A percentile compares a stretch with the other conserved stretches of the same genome.
phyloP scores from a whole-genome alignment of 345 rosid genomes.

The Odontarrhena argentea region DNA sequence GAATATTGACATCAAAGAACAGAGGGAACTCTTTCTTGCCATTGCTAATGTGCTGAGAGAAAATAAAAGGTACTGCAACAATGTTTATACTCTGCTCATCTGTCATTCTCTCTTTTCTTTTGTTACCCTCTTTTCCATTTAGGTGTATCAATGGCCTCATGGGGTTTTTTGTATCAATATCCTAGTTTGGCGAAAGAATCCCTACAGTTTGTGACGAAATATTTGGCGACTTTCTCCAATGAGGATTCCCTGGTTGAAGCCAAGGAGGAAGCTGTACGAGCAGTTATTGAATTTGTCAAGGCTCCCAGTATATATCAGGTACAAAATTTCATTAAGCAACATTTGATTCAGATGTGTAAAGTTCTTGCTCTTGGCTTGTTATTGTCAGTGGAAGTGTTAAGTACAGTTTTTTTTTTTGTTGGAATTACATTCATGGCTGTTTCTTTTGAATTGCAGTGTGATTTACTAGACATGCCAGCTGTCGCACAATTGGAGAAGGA shows the following conservation, averaged over 20 bases:
- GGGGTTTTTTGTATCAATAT: constrained; percentile 8
- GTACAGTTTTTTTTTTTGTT: background rate
- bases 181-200: constrained; percentile 75
- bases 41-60: constrained; percentile 71
- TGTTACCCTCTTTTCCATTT: background rate
- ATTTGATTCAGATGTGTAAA: background rate
- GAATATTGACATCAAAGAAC: constrained; percentile 78
- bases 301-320: constrained; percentile 90
- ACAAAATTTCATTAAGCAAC: constrained; percentile 19
- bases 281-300: constrained; percentile 81
- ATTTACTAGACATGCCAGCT: constrained; percentile 81
- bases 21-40: constrained; percentile 77
- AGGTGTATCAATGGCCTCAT: background rate
- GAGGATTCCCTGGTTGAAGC: constrained; percentile 82
- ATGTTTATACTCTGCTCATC: background rate
- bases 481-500: constrained; percentile 73
- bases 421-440: background rate
- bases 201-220: constrained; percentile 73
- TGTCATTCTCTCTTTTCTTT: background rate
- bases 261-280: constrained; percentile 83
- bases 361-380: background rate
- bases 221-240: constrained; percentile 79
- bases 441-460: constrained; percentile 56
- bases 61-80: constrained; percentile 57
- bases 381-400: background rate